Evolutionary conservation across 2,329 filamentous ascomycete species (phyloP), one percentile per base, ranked within the genome.

Genomic region (Trichothecium sympodiale): DNA sequence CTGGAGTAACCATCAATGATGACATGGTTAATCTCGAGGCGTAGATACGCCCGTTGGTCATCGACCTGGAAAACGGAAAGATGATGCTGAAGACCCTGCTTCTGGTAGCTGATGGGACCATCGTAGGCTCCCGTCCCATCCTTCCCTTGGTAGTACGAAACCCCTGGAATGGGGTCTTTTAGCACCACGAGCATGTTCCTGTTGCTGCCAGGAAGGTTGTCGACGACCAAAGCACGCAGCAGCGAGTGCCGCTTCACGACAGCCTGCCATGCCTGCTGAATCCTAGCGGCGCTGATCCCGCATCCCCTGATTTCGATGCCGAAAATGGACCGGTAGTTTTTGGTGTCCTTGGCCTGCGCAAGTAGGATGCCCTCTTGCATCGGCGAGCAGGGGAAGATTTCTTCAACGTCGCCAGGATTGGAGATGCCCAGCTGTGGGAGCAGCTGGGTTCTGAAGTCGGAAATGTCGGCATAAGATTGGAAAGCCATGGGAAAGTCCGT

Each of bases 331-430:
- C 17, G 31, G 31, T 60, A 60, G 4, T 45, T 45, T 4, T 47
- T 49, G 6, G 40, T 14, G 4, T 43, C 36, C 17, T 46, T 46
- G 26, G 41, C 35, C 14, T 55, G 47, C 1, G 54, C 36, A 2
- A 51, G 45, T 27, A 60, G 41, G 13, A 59, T 46, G 5, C 51
- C 50, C 35, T 52, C 49, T 31, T 57, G 54, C 16, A 56, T 39
- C 1, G 50, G 42, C 4, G 52, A 46, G 39, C 50, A 53, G 3
- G 54, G 55, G 25, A 49, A 57, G 2, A 53, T 38, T 31, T 57
- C 53, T 20, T 53, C 48, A 13, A 49, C 25, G 5, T 38, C 45
- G 17, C 17, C 33, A 8, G 12, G 3, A 1, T 27, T 32, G 3
- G 8, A 13, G 0, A 38, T 8, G 2, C 39, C 39, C 4, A 34